Conservation (phyloP, 108 stramenopile species). For the Mediolabrus comicus region DNA sequence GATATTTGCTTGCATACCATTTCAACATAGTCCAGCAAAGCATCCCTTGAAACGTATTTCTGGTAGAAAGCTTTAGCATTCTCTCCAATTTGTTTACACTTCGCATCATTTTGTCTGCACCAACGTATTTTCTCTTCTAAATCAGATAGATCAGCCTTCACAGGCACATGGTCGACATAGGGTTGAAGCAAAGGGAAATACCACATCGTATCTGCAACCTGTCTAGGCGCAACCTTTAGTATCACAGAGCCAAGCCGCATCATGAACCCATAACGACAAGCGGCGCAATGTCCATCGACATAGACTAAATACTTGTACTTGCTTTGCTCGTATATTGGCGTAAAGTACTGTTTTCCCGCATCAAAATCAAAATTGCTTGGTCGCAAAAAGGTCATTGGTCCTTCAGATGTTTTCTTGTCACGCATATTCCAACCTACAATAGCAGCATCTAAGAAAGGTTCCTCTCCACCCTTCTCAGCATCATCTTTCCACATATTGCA, state of each 20-base stretch:
- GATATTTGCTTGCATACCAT: slow-evolving; percentile 82
- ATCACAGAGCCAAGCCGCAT: slow-evolving; percentile 99
- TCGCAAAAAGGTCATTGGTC: slow-evolving; percentile 89
- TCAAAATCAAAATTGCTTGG: slow-evolving; percentile 84
- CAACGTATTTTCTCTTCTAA: slow-evolving; percentile 95
- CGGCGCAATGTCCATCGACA: slow-evolving; percentile 99
- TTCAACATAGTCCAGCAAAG: slow-evolving; percentile 94
- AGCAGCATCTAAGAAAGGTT: slow-evolving; percentile 93
- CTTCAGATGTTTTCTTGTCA: slow-evolving; percentile 90
- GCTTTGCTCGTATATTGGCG: slow-evolving; percentile 98
- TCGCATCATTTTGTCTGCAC: slow-evolving; percentile 95
- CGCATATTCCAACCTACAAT: slow-evolving; percentile 98
- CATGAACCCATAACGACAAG: slow-evolving; percentile 99
- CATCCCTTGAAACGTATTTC: slow-evolving; percentile 74
- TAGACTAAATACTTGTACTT: slow-evolving; percentile 98
- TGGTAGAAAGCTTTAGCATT: slow-evolving; percentile 81
- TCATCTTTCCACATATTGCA: slow-evolving; percentile 89
- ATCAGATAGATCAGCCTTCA: slow-evolving; percentile 94
- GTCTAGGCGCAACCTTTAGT: slow-evolving; percentile 89
- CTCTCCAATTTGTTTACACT: slow-evolving; percentile 87
- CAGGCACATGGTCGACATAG: slow-evolving; percentile 96
- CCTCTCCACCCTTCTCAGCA: slow-evolving; percentile 78
- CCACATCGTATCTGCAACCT: slow-evolving; percentile 99
- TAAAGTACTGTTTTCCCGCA: slow-evolving; percentile 92
- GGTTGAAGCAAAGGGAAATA: slow-evolving; percentile 97